Evolutionary conservation across 164 flowering plant species (phyloP), one percentile per base, ranked within the genome.

Genomic region (Houttuynia cordata): DNA sequence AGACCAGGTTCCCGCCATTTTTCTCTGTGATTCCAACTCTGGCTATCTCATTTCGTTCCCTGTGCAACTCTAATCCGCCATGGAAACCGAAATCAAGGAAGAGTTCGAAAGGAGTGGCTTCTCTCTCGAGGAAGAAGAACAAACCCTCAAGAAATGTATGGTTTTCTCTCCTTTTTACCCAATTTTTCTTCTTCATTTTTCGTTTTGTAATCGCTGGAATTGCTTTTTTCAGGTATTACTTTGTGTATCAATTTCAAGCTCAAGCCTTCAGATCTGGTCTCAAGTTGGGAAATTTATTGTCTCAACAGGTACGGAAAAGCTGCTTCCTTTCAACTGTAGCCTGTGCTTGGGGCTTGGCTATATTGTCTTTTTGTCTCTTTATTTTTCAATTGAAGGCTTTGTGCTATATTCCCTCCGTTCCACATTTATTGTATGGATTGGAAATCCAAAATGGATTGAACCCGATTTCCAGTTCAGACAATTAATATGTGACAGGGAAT

Each of bases 261-360:
- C 34, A 73, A 75, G 25, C 84, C 96, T 37, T 81, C 94, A 4
- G 96, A 94, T 77, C 81, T 94, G 34, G 86, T 87, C 24, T 85
- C 96, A 9, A 85, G 88, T 74, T 91, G 96, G 97, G 97, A 85
- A 68, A 79, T 78, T 62, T 87, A 82, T 74, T 83, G 81, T 65
- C 84, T 94, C 70, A 94, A 88, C 79, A 79, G 95, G 97, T 89
- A 59, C 56, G 10, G 17, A 52, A 17, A n/a, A n/a, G 21, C 1
- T 52, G n/a, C 24, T 52, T 52, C 17, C 5, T 52, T 9, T 7
- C 10, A 8, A 8, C 55, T 8, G 55, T 52, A 8, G n/a, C 19
- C 15, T 52, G 55, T 7, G 21, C n/a, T 52, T 52, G 24, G 6
- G 22, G 10, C 5, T 7, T n/a, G 10, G 23, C 6, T 8, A 17